Percentiles rank a stretch among this genome's conserved stretches.
phyloP scores from a whole-genome alignment of 139 green algal species.

The Chlorella vulgaris region DNA sequence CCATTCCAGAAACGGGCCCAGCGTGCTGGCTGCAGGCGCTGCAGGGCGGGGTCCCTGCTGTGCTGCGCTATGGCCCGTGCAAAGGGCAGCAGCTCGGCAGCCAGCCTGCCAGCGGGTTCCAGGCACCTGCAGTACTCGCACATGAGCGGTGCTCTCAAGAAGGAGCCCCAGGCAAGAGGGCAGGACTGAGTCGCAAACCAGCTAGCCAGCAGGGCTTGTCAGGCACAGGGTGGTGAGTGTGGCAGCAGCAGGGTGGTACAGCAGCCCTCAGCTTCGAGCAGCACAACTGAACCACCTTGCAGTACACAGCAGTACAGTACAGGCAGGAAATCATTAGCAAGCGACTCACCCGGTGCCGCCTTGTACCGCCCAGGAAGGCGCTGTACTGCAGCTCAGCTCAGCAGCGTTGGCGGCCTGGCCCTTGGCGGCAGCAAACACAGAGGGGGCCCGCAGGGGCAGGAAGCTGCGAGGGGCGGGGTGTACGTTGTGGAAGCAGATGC shows the following conservation, averaged over 20 bases:
- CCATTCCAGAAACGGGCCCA: slow-evolving; percentile 44
- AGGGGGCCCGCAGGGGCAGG: slow-evolving; percentile 43
- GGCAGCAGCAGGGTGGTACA: no score
- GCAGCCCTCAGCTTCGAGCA: no score
- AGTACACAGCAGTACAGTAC: not conserved
- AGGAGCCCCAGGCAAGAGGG: not conserved
- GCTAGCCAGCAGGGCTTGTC: no score
- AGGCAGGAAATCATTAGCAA: no score
- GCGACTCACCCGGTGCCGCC: slow-evolving; percentile 5
- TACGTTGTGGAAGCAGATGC: slow-evolving; percentile 59
- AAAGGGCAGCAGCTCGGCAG: slow-evolving; percentile 26
- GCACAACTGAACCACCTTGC: no score
- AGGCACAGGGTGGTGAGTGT: no score
- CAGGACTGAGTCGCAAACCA: not conserved
- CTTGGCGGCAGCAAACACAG: slow-evolving; percentile 12
- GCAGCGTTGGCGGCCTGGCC: slow-evolving; percentile 29
- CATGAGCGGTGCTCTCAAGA: no score
- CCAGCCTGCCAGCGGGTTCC: not conserved
- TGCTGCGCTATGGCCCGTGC: not conserved
- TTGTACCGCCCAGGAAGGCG: not conserved
- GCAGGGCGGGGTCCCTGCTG: not conserved
- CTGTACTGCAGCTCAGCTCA: slow-evolving; percentile 25
- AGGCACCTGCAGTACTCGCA: not conserved
- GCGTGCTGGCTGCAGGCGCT: slow-evolving; percentile 21
- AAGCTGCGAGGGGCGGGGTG: slow-evolving; percentile 58